phyloP scores from a whole-genome alignment of 1,139 yeast species.

The Saccharomyces hybrid region DNA sequence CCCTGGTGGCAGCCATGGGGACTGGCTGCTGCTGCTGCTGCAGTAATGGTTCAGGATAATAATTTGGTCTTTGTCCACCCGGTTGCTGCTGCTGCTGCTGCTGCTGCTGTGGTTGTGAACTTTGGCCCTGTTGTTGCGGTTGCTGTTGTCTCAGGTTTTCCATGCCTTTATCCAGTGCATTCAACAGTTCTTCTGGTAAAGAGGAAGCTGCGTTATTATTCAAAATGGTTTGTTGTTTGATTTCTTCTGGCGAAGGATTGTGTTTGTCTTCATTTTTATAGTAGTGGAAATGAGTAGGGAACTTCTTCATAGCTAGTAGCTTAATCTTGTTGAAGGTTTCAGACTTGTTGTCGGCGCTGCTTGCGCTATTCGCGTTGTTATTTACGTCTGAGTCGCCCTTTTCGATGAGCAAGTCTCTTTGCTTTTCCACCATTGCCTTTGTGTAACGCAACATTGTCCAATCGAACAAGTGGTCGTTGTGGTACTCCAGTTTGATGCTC shows the following conservation, averaged over 20 bases:
- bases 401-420: constrained; percentile 19
- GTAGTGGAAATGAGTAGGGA: constrained; percentile 32
- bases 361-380: constrained; percentile 10
- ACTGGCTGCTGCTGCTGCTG: constrained; percentile 17
- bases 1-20: constrained; percentile 11
- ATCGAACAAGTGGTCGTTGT: constrained; percentile 91
- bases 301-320: constrained; percentile 31
- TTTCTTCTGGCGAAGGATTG: constrained; percentile 32
- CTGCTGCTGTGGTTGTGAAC: constrained; percentile 8
- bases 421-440: constrained; percentile 41
- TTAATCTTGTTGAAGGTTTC: constrained; percentile 30
- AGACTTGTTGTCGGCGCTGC: constrained; percentile 20
- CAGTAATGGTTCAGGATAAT: constrained; percentile 25
- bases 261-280: constrained; percentile 29
- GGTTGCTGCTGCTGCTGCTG: constrained; percentile 44
- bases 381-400: constrained; percentile 8
- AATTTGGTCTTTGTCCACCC: constrained; percentile 14
- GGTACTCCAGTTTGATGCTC: constrained; percentile 79
- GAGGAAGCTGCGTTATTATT: constrained; percentile 25
- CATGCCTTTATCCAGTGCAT: constrained; percentile 28
- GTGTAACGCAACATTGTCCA: constrained; percentile 90
- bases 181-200: constrained; percentile 25
- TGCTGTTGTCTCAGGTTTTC: constrained; percentile 24
- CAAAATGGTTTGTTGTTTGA: constrained; percentile 27
- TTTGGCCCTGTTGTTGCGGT: constrained; percentile 10